These are phyloP conservation scores for Alloteropsis semialata DNA, from an alignment of 176 grass and related monocot genomes.

Conservation along the genomic window DNA sequence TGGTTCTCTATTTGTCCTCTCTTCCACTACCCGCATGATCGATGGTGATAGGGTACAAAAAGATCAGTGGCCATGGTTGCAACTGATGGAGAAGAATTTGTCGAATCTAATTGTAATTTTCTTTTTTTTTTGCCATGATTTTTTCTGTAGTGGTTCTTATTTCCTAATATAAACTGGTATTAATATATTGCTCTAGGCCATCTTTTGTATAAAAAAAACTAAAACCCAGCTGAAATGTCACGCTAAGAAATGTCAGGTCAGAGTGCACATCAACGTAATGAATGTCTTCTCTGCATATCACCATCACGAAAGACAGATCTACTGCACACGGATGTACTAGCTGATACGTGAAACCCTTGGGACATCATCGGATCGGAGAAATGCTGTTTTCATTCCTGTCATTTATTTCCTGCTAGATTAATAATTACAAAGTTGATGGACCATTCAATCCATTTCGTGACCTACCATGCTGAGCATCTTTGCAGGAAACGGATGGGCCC, in stretches of 20 bases:
- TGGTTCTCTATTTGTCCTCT: too few species aligned
- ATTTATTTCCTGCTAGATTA: neutral
- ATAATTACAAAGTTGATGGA: neutral
- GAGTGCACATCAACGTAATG: constrained; percentile 15
- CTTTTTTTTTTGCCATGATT: too few species aligned
- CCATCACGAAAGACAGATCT: neutral
- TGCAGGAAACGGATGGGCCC: neutral
- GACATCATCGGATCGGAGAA: neutral
- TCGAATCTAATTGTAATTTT: too few species aligned
- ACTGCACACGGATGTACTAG: neutral
- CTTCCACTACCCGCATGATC: too few species aligned
- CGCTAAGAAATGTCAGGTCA: neutral
- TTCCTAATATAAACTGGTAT: too few species aligned
- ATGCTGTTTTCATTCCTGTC: neutral
- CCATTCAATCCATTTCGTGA: neutral
- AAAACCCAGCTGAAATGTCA: neutral
- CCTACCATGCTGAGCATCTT: neutral
- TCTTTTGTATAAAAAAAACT: too few species aligned
- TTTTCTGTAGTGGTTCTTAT: too few species aligned
- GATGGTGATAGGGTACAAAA: too few species aligned
- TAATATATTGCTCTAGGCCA: too few species aligned
- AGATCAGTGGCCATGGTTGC: too few species aligned
- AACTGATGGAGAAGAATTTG: too few species aligned
- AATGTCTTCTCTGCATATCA: neutral
- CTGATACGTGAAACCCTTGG: neutral